Percentiles rank a stretch among this genome's conserved stretches.
Evolutionary conservation across 1,284 basidiomycete species (phyloP).

Genomic region (Marasmius tenuissimus): DNA sequence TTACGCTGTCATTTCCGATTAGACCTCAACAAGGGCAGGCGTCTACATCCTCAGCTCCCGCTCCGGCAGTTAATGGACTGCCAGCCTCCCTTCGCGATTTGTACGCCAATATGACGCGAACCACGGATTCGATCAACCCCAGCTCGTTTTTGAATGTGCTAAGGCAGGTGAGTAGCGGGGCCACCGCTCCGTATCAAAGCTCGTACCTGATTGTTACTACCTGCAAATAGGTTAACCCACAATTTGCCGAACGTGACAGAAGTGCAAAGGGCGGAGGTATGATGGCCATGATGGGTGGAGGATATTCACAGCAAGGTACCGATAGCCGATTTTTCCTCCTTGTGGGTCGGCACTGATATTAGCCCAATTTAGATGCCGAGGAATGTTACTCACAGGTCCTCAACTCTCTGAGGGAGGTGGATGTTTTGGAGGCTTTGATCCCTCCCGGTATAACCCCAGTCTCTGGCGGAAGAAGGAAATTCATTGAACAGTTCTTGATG

Average conservation of each 20-base stretch:
- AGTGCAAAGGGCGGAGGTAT: slow-evolving; percentile 31
- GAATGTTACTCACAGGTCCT: slow-evolving; percentile 91
- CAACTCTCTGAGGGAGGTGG: slow-evolving; percentile 74
- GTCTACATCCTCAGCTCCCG: slow-evolving; percentile 16
- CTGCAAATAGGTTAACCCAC: slow-evolving; percentile 69
- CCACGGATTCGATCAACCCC: slow-evolving; percentile 81
- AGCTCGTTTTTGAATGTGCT: slow-evolving; percentile 70
- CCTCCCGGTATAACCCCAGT: slow-evolving; percentile 30
- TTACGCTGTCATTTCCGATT: slow-evolving; percentile 11
- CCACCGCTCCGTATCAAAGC: neutral
- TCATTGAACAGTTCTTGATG: slow-evolving; percentile 86
- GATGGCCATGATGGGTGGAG: slow-evolving; percentile 40
- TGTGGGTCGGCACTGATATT: neutral
- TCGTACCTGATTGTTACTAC: neutral
- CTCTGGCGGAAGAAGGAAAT: slow-evolving; percentile 38
- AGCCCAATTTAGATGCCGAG: slow-evolving; percentile 76
- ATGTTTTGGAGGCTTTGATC: slow-evolving; percentile 21
- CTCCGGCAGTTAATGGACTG: slow-evolving; percentile 29
- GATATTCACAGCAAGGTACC: slow-evolving; percentile 87
- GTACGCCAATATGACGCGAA: slow-evolving; percentile 72
- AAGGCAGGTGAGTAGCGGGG: slow-evolving; percentile 48
- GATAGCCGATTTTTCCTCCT: neutral
- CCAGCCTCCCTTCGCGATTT: slow-evolving; percentile 70
- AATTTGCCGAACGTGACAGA: slow-evolving; percentile 82
- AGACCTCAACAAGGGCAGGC: slow-evolving; percentile 31